phyloP scores from a whole-genome alignment of 805 yeast species.

The Clavispora fructus region DNA sequence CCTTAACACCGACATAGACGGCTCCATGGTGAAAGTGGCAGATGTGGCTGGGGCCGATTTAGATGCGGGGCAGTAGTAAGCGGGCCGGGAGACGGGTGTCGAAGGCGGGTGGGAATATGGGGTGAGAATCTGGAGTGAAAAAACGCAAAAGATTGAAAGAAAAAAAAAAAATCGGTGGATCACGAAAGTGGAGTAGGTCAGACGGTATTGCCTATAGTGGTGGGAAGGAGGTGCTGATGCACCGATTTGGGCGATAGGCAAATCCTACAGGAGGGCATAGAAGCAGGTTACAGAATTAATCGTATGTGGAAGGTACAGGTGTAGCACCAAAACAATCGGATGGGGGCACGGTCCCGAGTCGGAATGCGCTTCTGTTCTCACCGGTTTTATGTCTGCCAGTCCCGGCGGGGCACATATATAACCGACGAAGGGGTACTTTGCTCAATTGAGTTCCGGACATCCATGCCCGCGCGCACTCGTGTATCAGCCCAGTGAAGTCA shows the following conservation, averaged over 20 bases:
- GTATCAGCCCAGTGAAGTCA: no score
- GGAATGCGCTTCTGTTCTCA: no score
- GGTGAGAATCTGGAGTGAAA: neutral
- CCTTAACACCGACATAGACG: constrained; percentile 10
- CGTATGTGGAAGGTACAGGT: neutral
- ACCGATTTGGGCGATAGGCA: constrained; percentile 1
- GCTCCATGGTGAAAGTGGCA: constrained; percentile 3
- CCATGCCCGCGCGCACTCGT: neutral
- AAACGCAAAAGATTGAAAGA: neutral
- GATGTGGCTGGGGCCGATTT: neutral
- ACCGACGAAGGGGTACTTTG: neutral
- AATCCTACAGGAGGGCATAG: neutral
- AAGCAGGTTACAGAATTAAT: neutral
- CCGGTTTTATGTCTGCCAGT: no score
- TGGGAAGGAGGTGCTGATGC: constrained; percentile 7
- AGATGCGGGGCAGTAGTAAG: neutral
- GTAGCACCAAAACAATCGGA: neutral
- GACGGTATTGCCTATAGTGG: constrained; percentile 2
- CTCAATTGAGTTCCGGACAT: neutral
- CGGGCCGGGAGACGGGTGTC: neutral
- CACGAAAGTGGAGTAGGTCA: constrained; percentile 2
- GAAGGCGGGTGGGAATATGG: neutral
- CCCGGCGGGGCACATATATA: no score
- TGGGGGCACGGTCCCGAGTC: no score
- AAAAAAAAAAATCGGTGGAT: neutral